Base-by-base conservation (phyloP, 2,329 filamentous ascomycete species). In the Penicillium olsonii region DNA sequence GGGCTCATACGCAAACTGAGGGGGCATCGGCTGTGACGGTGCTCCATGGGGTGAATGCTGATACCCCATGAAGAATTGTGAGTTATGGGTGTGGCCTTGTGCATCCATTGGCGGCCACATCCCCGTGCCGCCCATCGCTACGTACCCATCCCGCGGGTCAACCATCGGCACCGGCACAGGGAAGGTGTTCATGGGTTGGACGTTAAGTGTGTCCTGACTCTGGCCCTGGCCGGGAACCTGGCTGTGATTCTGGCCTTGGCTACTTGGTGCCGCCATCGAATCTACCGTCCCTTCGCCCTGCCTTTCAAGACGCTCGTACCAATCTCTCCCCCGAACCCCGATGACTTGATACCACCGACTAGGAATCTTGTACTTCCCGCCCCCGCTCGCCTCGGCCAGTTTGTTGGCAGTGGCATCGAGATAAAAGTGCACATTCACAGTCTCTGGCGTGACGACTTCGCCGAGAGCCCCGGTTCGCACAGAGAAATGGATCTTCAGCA, bases 401-500 rank as follows among this genome's bases (percentile, higher is more conserved):
- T 62, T 64, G 41, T 50, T 54, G 4, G 57, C 55, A 51, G 69
- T 50, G 9, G 61, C 59, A 4, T 69, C 63, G 11, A 70, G 56
- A 45, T 70, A 70, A 29, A 58, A 58, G 11, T 61, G 58, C 11
- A 65, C 55, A 7, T 69, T 68, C 39, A 70, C 61, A 5, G 60
- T 54, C 24, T 68, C 55, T 0, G 62, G 52, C 1, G 54, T 61
- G 24, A 70, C 56, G 18, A 69, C 60, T 44, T 69, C 62, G 11
- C 68, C 64, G 10, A 70, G 48, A 0, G 55, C 55, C 5, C 63
- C 65, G 3, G 63, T 64, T 6, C 61, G 59, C 24, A 68, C 63
- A 1, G 66, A 65, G 51, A 63, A 67, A 40, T 66, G 63, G n/a
- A 70, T 67, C 18, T 70, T 69, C 39, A 69, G 50, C 14, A 70